Base-by-base conservation (phyloP, 1,284 basidiomycete species). In the Xerocomus tenax region DNA sequence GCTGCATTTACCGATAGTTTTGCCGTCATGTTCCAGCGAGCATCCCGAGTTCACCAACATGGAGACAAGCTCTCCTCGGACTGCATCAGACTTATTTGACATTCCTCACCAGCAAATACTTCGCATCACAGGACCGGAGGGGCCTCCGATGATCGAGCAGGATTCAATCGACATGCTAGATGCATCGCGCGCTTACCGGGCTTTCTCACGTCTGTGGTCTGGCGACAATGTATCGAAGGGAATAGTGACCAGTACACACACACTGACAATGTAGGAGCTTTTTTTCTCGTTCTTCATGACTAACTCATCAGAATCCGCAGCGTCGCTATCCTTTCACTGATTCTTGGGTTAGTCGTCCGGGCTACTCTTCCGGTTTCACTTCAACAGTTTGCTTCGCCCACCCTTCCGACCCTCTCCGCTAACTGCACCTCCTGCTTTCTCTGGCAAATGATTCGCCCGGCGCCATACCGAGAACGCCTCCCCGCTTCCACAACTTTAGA, bases 261-360 rank as follows among this genome's bases (percentile, higher is more conserved):
- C 79, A 26, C 69, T 82, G 47, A 82, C 81, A 28, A 69, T 86
- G 84, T 86, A 70, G 18, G 79, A 48, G 41, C 44, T 26, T 44
- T 50, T 29, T 47, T 28, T 56, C 53, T 58, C 35, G 30, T 25
- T 48, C 8, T 54, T 46, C 13, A 16, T 46, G 12, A 42, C 21
- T 53, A 28, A 48, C 59, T 56, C 18, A 61, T 47, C 23, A n/a
- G 50, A 42, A 54, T 45, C 54, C 25, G 30, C 51, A 86, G 84
- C 44, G 74, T 86, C 53, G 80, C 82, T 0, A 63, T 86, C 45
- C 64, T 86, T 52, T 83, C 82, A 32, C 69, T 86, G 35, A 72
- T 86, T n/a, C 68, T 84, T 47, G 81, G 82, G 12, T 77, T 82
- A 54, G 70, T 79, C 8, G 74, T 81, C 58, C 80, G 81, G 52